Conservation (phyloP, 352 stramenopile genomes). For the Pythium guiyangense region DNA sequence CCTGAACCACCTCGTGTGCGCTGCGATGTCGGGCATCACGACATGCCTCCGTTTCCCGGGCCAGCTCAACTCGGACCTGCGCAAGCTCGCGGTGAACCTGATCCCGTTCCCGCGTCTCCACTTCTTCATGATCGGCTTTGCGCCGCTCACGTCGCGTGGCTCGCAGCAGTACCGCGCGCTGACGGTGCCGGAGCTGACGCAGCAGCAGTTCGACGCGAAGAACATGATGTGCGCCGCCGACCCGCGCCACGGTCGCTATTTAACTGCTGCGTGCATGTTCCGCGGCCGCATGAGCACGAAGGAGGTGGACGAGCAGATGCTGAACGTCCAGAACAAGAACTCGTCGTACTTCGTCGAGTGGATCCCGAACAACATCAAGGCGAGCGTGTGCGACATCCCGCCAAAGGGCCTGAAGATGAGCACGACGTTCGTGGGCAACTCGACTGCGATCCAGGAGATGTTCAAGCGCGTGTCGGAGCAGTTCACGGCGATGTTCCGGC, state of each 20-base stretch:
- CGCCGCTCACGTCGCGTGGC: slow-evolving; percentile 93
- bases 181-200: slow-evolving; percentile 97
- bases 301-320: slow-evolving; percentile 99
- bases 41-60: slow-evolving; percentile 98
- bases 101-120: slow-evolving; percentile 99
- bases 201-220: slow-evolving; percentile 99
- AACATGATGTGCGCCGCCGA: slow-evolving; percentile 99
- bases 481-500: slow-evolving; percentile 99
- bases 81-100: slow-evolving; percentile 98
- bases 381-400: slow-evolving; percentile 98
- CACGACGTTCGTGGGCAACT: slow-evolving; percentile 99
- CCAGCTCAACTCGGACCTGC: slow-evolving; percentile 98
- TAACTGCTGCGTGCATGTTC: slow-evolving; percentile 99
- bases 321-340: slow-evolving; percentile 99
- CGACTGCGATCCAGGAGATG: slow-evolving; percentile 99
- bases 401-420: slow-evolving; percentile 98
- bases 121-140: slow-evolving; percentile 99
- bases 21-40: slow-evolving; percentile 98
- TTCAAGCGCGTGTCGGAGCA: slow-evolving; percentile 99
- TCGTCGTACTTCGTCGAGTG: slow-evolving; percentile 99
- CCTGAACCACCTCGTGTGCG: slow-evolving; percentile 98
- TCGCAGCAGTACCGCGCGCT: slow-evolving; percentile 98
- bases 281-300: slow-evolving; percentile 99
- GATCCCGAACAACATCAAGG: slow-evolving; percentile 99
- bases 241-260: slow-evolving; percentile 98